Evolutionary conservation across 2,329 filamentous ascomycete genomes (phyloP), one percentile per base, ranked within the genome.

Genomic region (Chaetomium olivaceum): DNA sequence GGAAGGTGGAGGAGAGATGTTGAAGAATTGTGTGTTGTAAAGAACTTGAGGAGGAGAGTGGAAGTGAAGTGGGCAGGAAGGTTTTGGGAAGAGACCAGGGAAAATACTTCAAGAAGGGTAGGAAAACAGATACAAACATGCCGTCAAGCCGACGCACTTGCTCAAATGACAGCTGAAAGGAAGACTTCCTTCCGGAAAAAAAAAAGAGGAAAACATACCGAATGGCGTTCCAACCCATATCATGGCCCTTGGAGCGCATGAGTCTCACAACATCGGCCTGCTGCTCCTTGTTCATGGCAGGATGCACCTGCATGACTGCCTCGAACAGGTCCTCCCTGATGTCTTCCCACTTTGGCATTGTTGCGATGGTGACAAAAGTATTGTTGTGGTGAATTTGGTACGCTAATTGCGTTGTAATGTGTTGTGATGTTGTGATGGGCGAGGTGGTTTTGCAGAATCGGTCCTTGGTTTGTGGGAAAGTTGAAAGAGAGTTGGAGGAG

Each of bases 141-240:
- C 4, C 14, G 9, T 2, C 8, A 25, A 50, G 5, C 16, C 50
- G 25, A 31, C 46, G 50, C 56, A 60, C 62, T 64, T 50, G 56
- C 62, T 60, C 25, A 14, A 33, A 19, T 36, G 62, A 25, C 31
- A 16, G 1, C 31, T 6, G 11, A 16, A 8, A 16, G 14, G 2
- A 50, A 43, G 7, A 19, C 29, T 39, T 51, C 54, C 43, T 52
- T 59, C 62, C 56, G n/a, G 27, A 23, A 43, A 3, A 19, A 48
- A 21, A 23, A 9, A 6, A 8, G 7, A 39, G 11, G 2, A 31
- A 4, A 43, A 69, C 72, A 56, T 77, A 77, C 77, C 77, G 73
- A 6, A 79, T 76, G 23, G 68, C 75, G 51, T 78, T 78, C 77
- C 77, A 78, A 31, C 64, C 68, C n/a, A 73, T 68, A 14, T 73